Base-by-base conservation (phyloP, 2,329 filamentous ascomycete species). In the Berkeleyomyces basicola region DNA sequence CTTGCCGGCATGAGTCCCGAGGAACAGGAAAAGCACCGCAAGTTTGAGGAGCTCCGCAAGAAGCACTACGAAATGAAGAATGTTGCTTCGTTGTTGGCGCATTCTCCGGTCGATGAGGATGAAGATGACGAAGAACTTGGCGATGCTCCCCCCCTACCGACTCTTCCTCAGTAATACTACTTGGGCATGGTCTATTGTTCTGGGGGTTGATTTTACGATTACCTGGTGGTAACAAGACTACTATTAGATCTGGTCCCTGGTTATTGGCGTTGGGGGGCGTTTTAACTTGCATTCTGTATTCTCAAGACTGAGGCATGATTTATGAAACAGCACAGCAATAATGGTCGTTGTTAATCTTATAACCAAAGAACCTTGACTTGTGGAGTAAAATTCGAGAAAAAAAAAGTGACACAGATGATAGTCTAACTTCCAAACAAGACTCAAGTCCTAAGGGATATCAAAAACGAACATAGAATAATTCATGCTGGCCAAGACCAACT, bases 21-120 rank as follows among this genome's bases (percentile, higher is more conserved):
- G 72, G 91, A 95, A 72, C 79, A 78, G 66, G 90, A 93, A 77
- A 96, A 97, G 78, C 93, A 99, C 74, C 83, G 81, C 71, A 84
- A 87, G 71, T 99, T 99, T 72, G 91, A 96, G 76, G 80, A 88
- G 75, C 80, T 90, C 78, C 83, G 93, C 70, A 96, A 93, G 84
- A 92, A 85, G 77, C 93, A 99, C 74, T 99, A 99, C 74, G 93
- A 99, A 79, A 99, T 99, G 93, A 90, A 83, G 76, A 87, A 93
- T 70, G 90, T 96, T 64, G 95, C 93, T 70, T 82, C 85, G 70
- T 75, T 97, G 61, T 81, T 99, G 67, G 91, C 90, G 11, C 86
- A 89, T 69, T 83, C 86, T 3, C 85, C 87, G 70, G 77, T 82
- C 3, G 69, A 86, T 57, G 82, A 83, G 58, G 82, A 82, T 49